These are phyloP conservation scores for Metschnikowia gruessii DNA, from an alignment of 805 yeast species.

Conservation along the genomic window DNA sequence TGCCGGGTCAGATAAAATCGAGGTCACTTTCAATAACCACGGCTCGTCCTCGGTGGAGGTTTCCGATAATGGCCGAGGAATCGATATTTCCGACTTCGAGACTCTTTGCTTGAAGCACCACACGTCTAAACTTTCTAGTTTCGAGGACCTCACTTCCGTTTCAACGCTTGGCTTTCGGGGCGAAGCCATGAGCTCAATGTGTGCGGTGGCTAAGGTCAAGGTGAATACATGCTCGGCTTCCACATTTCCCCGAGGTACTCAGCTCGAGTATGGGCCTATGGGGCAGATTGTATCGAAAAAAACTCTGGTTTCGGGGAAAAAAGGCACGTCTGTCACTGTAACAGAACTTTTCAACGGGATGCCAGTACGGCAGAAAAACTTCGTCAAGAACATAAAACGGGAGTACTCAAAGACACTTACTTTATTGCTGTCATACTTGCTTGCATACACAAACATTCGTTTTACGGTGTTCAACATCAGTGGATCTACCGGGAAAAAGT, in stretches of 20 bases:
- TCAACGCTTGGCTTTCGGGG: conserved; percentile 74
- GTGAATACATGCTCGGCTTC: conserved; percentile 49
- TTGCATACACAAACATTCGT: conserved; percentile 56
- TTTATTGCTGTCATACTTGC: conserved; percentile 63
- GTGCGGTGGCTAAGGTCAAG: conserved; percentile 47
- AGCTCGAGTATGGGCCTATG: conserved; percentile 48
- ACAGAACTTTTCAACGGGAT: conserved; percentile 59
- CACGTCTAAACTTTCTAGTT: conserved; percentile 61
- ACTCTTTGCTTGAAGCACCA: conserved; percentile 57
- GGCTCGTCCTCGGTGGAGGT: conserved; percentile 73
- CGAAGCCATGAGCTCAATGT: conserved; percentile 72
- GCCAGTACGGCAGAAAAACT: conserved; percentile 81
- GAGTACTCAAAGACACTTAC: conserved; percentile 71
- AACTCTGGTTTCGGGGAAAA: conserved; percentile 46
- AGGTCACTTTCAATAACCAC: conserved; percentile 62
- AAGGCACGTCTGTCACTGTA: conserved; percentile 68
- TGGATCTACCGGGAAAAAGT: conserved; percentile 41
- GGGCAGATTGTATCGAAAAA: conserved; percentile 47
- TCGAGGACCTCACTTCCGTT: conserved; percentile 52
- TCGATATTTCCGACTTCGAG: conserved; percentile 49
- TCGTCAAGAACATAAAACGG: conserved; percentile 60
- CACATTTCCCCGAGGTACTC: conserved; percentile 55
- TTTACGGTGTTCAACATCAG: conserved; percentile 57
- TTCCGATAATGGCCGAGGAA: conserved; percentile 67
- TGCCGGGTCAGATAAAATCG: conserved; percentile 67